phyloP scores from a whole-genome alignment of 805 yeast genomes.

The Phaffomyces antillensis region DNA sequence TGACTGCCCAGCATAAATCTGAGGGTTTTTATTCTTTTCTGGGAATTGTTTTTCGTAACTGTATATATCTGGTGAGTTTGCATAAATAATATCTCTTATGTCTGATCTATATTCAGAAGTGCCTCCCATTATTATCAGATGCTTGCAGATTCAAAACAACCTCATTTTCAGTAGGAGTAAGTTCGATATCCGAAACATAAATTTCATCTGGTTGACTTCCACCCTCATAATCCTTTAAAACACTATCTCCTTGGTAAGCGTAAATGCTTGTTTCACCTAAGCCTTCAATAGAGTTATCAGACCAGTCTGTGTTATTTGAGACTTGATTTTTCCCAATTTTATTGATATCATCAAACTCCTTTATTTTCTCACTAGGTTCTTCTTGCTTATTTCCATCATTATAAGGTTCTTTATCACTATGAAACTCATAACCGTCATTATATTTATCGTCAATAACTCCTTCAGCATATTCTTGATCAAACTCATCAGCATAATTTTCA shows the following conservation, averaged over 20 bases:
- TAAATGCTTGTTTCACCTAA: background rate
- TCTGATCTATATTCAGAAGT: slow-evolving; percentile 5
- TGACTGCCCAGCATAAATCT: background rate
- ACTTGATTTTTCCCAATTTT: too few relatives aligned
- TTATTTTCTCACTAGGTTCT: too few relatives aligned
- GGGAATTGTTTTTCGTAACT: background rate
- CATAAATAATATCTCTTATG: slow-evolving; percentile 8
- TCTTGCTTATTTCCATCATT: background rate
- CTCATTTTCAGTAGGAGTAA: background rate
- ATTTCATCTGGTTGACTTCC: background rate
- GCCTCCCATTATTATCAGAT: slow-evolving; percentile 4
- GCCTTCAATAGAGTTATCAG: background rate
- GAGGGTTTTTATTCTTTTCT: background rate
- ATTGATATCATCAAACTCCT: too few relatives aligned
- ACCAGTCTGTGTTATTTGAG: too few relatives aligned
- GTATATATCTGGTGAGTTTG: slow-evolving; percentile 7
- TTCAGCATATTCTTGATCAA: slow-evolving; percentile 2
- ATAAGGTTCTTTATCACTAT: too few relatives aligned
- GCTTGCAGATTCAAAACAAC: background rate
- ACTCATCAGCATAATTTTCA: slow-evolving; percentile 23
- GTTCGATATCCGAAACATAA: background rate
- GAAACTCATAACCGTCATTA: background rate
- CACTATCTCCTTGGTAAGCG: slow-evolving; percentile 2
- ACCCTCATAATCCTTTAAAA: slow-evolving; percentile 1
- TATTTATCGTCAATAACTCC: background rate